A percentile compares a stretch with the other conserved stretches of the same genome.
phyloP scores from a whole-genome alignment of 2,329 filamentous ascomycete species.

The Penicillium sp. region DNA sequence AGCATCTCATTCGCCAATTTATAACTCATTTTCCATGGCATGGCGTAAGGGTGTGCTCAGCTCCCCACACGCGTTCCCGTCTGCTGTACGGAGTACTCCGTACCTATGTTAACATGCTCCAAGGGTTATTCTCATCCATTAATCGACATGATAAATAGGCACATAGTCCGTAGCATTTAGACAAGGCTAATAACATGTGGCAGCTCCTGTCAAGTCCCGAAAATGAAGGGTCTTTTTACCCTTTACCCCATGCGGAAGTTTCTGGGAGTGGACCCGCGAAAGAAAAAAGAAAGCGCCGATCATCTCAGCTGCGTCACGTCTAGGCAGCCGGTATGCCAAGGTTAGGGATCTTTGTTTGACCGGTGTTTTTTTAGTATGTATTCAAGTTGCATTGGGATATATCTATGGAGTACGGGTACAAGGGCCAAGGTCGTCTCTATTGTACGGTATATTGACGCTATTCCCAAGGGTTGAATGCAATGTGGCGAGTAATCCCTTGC shows the following conservation, averaged over 20 bases:
- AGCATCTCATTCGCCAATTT: conserved; percentile 5
- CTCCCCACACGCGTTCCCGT: conserved; percentile 4
- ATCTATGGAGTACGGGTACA: background rate
- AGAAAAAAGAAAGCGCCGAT: conserved; percentile 14
- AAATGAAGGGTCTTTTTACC: conserved; percentile 16
- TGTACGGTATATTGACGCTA: background rate
- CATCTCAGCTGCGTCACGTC: conserved; percentile 11
- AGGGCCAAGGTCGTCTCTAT: background rate
- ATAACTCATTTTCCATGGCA: background rate
- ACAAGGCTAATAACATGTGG: background rate
- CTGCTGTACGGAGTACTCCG: background rate
- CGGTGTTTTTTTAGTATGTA: no score
- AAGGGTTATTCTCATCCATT: background rate
- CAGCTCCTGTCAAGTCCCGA: conserved; percentile 3
- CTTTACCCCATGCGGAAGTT: conserved; percentile 11
- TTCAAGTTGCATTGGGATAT: background rate
- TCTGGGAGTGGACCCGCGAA: conserved; percentile 12
- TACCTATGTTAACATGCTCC: background rate
- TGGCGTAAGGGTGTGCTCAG: background rate
- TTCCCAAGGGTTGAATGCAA: background rate
- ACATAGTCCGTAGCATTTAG: background rate
- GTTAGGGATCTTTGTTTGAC: background rate
- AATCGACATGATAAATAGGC: background rate
- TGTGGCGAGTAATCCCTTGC: conserved; percentile 11
- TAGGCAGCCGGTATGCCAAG: background rate